Conservation (phyloP, 75 land plant species). For the Selaginella moellendorffii region DNA sequence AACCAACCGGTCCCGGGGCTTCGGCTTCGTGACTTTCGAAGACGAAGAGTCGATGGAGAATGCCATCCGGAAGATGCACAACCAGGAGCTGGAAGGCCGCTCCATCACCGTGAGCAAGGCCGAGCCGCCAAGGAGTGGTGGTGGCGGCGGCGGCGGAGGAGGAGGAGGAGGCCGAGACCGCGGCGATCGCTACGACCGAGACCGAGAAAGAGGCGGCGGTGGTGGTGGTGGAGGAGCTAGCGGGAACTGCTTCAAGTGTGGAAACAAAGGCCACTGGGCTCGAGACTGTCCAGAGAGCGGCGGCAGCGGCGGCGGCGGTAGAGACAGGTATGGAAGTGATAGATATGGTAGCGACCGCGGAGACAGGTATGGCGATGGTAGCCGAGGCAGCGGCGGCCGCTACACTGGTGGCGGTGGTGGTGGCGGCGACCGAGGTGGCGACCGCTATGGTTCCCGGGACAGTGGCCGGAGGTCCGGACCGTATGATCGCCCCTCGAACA, state of each 20-base stretch:
- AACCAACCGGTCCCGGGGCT: constrained; percentile 52
- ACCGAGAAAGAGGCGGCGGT: not conserved
- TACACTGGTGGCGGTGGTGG: not conserved
- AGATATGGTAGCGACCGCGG: not conserved
- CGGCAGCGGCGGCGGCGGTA: constrained; percentile 9
- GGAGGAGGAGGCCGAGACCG: not conserved
- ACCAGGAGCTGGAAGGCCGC: constrained; percentile 45
- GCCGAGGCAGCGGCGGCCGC: no score
- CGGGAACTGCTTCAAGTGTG: not conserved
- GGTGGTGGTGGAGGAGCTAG: not conserved
- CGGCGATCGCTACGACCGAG: not conserved
- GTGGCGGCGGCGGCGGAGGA: not conserved
- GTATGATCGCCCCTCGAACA: not conserved
- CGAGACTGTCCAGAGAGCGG: not conserved
- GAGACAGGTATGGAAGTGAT: constrained; percentile 1
- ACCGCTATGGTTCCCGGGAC: constrained; percentile 23
- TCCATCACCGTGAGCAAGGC: not conserved
- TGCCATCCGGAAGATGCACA: constrained; percentile 65
- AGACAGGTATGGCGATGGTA: constrained; percentile 3
- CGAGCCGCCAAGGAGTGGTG: not conserved
- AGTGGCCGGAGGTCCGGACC: constrained; percentile 9
- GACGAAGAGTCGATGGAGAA: constrained; percentile 58
- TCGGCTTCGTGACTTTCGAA: constrained; percentile 81
- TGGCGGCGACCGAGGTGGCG: constrained; percentile 22
- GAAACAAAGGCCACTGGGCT: not conserved